Base-by-base conservation (phyloP, 2,329 filamentous ascomycete species). In the Mycocentrospora acerina region DNA sequence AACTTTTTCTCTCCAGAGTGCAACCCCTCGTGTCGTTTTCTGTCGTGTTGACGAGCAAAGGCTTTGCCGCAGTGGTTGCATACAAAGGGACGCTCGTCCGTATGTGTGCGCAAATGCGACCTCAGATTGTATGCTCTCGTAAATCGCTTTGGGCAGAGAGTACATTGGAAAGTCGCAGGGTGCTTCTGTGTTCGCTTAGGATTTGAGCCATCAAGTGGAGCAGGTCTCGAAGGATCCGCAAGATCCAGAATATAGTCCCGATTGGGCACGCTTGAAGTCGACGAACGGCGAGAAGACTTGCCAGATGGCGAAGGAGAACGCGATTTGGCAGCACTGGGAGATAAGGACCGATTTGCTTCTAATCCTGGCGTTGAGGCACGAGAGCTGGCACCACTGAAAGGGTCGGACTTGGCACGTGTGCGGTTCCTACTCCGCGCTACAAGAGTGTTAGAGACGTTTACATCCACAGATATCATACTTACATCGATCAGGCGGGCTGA, bases 1-100 rank as follows among this genome's bases (percentile, higher is more conserved):
- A 97, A 98, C 63, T 95, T 97, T 80, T 97, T 98, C 72, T 98
- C 93, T 28, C 93, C 93, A 0, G 88, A 94, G 62, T 98, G 93
- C 28, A 98, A 74, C 26, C 91, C 90, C 71, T 98, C 93, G 68
- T 98, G 93, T 26, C 93, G 85, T 70, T 98, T 98, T 30, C 93
- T 85, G 65, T 98, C 93, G 63, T 98, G 93, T 63, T 98, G 93
- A 17, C 93, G 85, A 5, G 93, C 93, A 70, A 98, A 98, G 0
- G 93, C 93, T 68, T 98, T 98, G 35, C 89, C 88, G 55, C 93
- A 98, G 7, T 97, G 89, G 0, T 88, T 96, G 63, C 93, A 98
- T 3, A 97, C 91, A 60, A 97, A 98, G 0, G 93, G 93, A 32
- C 93, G 81, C 73, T 98, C 93, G 59, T 98, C 93, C 0, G 93